Conservation (phyloP, 1,139 yeast genomes). For the Yamadazyma atmosphaerica region DNA sequence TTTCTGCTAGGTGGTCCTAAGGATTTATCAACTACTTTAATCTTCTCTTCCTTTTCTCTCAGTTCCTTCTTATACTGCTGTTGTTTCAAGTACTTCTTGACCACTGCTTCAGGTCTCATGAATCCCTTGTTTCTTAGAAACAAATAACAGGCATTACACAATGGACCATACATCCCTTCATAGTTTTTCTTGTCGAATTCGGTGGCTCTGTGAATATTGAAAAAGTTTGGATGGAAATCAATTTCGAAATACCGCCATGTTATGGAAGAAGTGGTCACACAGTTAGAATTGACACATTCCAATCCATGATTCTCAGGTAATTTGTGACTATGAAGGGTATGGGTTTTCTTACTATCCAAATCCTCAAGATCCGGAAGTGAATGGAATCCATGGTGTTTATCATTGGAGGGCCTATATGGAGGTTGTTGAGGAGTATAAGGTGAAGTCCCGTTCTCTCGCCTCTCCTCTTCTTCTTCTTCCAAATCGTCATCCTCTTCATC, state of each 20-base stretch:
- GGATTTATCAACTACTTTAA: neutral
- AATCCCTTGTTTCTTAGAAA: constrained; percentile 51
- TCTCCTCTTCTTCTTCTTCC: constrained; percentile 10
- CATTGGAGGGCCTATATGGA: constrained; percentile 25
- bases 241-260: constrained; percentile 52
- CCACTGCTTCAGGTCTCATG: constrained; percentile 52
- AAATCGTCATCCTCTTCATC: constrained; percentile 15
- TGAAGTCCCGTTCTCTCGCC: constrained; percentile 27
- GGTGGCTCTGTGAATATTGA: constrained; percentile 38
- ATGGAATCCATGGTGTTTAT: constrained; percentile 24
- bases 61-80: constrained; percentile 39
- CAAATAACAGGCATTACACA: constrained; percentile 51
- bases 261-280: constrained; percentile 41
- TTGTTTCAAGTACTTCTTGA: constrained; percentile 48
- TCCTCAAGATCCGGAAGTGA: constrained; percentile 48
- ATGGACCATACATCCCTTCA: constrained; percentile 53
- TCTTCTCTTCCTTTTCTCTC: constrained; percentile 13
- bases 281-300: constrained; percentile 44
- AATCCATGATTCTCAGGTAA: constrained; percentile 43
- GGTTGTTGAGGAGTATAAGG: constrained; percentile 48
- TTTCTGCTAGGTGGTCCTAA: neutral
- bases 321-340: constrained; percentile 41
- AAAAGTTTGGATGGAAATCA: constrained; percentile 40
- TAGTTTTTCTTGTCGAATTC: constrained; percentile 43
- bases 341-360: constrained; percentile 46